Percentiles rank a stretch among this genome's conserved stretches.
Conservation (phyloP, 176 grass and related monocot species). For the Areca catechu region DNA sequence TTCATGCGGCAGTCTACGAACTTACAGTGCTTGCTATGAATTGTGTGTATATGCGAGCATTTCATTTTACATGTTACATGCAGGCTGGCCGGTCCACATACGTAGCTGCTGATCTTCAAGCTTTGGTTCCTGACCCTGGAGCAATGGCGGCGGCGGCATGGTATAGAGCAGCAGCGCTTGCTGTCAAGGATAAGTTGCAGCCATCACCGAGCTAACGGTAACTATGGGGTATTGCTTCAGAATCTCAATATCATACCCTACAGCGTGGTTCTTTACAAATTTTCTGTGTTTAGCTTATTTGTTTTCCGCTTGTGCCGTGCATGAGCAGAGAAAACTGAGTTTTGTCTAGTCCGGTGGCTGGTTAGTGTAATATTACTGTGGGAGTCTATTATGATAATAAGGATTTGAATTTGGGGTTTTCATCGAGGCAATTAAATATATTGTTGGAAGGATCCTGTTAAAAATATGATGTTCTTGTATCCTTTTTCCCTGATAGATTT, state of each 20-base stretch:
- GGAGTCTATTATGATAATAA: too few relatives aligned
- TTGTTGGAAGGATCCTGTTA: too few relatives aligned
- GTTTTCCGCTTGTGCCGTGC: conserved; percentile 19
- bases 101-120: conserved; percentile 49
- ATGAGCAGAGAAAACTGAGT: conserved; percentile 16
- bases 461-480: too few relatives aligned
- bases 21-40: too few relatives aligned
- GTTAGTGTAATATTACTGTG: too few relatives aligned
- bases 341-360: background rate
- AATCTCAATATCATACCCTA: conserved; percentile 1
- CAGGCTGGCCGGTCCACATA: conserved; percentile 92
- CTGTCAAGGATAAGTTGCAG: conserved; percentile 42
- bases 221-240: background rate
- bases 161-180: conserved; percentile 53
- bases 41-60: too few relatives aligned
- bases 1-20: too few relatives aligned
- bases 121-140: conserved; percentile 79
- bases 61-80: conserved; percentile 9
- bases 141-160: conserved; percentile 85
- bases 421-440: too few relatives aligned
- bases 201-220: conserved; percentile 28
- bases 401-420: too few relatives aligned
- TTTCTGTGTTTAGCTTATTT: conserved; percentile 2
- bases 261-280: conserved; percentile 9
- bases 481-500: too few relatives aligned